These are phyloP conservation scores for Botrytis fragariae DNA, from an alignment of 2,329 filamentous ascomycete species.

Conservation along the genomic window DNA sequence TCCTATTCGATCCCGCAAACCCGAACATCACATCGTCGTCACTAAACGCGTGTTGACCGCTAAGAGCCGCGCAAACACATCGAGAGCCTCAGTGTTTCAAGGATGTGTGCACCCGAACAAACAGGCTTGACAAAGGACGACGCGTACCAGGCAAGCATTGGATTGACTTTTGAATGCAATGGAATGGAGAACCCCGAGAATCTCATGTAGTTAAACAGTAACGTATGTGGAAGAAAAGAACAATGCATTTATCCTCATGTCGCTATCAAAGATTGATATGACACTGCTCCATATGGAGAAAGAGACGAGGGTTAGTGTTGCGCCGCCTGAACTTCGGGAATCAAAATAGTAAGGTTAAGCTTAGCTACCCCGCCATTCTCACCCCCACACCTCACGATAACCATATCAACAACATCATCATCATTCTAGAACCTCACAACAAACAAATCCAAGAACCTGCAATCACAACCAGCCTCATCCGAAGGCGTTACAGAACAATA, in stretches of 20 bases:
- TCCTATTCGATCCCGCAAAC: neutral
- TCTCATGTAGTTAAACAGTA: neutral
- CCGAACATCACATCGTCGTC: slow-evolving; percentile 1
- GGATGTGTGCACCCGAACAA: neutral
- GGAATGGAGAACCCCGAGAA: neutral
- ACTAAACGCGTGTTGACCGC: slow-evolving; percentile 6
- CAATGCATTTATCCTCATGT: neutral
- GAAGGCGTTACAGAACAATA: slow-evolving; percentile 22
- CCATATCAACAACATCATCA: neutral
- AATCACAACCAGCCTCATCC: too few relatives aligned
- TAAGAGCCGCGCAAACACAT: neutral
- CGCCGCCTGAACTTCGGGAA: neutral
- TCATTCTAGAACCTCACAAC: neutral
- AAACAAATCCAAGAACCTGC: neutral
- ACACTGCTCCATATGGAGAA: neutral
- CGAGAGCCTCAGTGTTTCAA: neutral
- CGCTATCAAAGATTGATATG: neutral
- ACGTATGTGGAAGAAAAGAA: neutral
- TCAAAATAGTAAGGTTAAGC: neutral
- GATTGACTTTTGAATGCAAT: too few relatives aligned
- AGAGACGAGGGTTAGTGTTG: neutral
- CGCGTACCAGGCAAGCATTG: neutral
- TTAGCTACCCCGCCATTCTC: neutral
- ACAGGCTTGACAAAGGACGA: neutral
- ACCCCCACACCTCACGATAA: neutral